Conservation (phyloP, 306 rosid genomes). For the Mimosa bimucronata region DNA sequence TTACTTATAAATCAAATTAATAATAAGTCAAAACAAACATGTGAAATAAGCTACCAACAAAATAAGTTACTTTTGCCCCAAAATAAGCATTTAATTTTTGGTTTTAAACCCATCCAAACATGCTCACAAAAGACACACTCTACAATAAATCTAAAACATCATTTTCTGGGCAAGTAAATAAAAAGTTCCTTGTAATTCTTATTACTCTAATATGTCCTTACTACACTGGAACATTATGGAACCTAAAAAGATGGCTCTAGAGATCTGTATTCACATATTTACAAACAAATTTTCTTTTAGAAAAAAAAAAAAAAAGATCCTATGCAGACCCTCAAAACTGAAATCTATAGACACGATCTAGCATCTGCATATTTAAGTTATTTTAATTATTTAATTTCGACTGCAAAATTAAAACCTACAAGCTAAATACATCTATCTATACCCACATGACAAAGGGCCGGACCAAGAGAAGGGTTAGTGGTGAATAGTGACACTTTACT, state of each 20-base stretch:
- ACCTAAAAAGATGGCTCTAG: not conserved
- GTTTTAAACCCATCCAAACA: no score
- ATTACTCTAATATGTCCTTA: not conserved
- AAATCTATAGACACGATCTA: not conserved
- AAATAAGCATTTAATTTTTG: no score
- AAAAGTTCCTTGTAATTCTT: not conserved
- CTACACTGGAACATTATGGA: not conserved
- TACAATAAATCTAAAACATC: not conserved
- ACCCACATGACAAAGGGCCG: not conserved
- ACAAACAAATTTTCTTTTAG: no score
- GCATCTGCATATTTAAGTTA: not conserved
- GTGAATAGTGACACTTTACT: not conserved
- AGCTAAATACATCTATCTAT: not conserved
- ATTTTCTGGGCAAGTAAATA: not conserved
- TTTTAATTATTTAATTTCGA: not conserved
- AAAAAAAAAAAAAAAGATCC: no score
- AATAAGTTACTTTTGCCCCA: no score
- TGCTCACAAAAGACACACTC: no score
- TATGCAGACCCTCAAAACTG: not conserved
- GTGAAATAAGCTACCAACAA: no score
- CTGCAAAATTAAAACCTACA: not conserved
- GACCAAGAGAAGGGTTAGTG: slow-evolving; percentile 1
- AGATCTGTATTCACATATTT: not conserved
- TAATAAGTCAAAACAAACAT: no score
- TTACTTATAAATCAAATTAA: no score